Evolutionary conservation across 2,329 filamentous ascomycete species (phyloP).

Genomic region (Paecilomyces formosus): DNA sequence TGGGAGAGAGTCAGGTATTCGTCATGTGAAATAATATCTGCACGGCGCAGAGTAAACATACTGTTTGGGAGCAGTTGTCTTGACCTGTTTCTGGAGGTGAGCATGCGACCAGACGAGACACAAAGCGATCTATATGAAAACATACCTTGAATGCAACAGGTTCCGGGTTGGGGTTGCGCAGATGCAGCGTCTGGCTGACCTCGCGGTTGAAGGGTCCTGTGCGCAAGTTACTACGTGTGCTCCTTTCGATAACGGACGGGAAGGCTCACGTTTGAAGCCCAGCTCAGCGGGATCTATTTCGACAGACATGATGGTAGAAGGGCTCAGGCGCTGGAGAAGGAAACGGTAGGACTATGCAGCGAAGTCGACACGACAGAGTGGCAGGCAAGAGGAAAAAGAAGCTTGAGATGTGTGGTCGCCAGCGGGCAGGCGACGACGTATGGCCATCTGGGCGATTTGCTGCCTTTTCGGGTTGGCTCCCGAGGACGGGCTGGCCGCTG

Average conservation of each 20-base stretch:
- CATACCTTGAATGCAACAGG: constrained; percentile 59
- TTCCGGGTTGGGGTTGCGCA: constrained; percentile 51
- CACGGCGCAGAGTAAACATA: constrained; percentile 45
- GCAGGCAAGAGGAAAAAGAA: constrained; percentile 1
- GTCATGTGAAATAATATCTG: neutral
- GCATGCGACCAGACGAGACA: constrained; percentile 8
- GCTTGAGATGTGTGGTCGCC: constrained; percentile 1
- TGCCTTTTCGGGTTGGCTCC: constrained; percentile 2
- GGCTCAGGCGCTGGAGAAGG: constrained; percentile 7
- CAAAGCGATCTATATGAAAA: constrained; percentile 1
- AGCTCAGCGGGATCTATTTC: constrained; percentile 88
- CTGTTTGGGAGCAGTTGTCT: constrained; percentile 98
- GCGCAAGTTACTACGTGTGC: constrained; percentile 16
- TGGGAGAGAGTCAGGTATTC: constrained; percentile 33
- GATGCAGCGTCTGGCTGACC: constrained; percentile 54
- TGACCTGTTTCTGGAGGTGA: constrained; percentile 58
- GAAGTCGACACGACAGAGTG: constrained; percentile 7
- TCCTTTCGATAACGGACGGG: constrained; percentile 4
- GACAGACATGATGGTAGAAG: constrained; percentile 67
- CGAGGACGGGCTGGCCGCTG: neutral
- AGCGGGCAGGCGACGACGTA: constrained; percentile 1
- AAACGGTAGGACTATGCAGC: constrained; percentile 13
- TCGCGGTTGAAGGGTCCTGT: constrained; percentile 58
- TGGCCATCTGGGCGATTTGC: constrained; percentile 2
- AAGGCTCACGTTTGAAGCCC: constrained; percentile 70